These are phyloP conservation scores for Salix suchowensis DNA, from an alignment of 345 rosid species.

Conservation along the genomic window DNA sequence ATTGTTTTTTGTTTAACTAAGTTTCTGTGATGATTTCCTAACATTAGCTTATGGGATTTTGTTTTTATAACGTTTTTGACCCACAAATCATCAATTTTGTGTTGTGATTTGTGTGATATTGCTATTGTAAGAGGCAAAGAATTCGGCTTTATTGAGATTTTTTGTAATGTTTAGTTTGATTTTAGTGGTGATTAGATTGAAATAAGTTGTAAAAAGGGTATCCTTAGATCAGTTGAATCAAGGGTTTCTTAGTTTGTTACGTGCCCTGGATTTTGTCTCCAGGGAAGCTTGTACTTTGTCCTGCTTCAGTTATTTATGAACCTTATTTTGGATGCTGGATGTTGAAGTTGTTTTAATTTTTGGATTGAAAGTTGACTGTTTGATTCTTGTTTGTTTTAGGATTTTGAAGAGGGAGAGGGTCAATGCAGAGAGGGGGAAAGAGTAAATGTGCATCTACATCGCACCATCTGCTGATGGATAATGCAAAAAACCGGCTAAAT, in stretches of 20 bases:
- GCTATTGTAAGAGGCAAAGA: background rate
- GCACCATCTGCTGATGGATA: conserved; percentile 52
- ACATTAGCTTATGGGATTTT: background rate
- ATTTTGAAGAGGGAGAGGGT: background rate
- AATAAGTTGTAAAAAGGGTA: background rate
- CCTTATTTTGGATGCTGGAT: background rate
- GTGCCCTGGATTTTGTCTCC: background rate
- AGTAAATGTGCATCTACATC: conserved; percentile 44
- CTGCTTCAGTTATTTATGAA: background rate
- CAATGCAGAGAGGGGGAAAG: conserved; percentile 45
- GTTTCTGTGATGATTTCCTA: background rate
- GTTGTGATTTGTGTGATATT: background rate
- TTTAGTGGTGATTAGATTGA: background rate
- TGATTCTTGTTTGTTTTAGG: background rate
- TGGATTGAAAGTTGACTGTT: background rate
- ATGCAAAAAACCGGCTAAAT: conserved; percentile 47
- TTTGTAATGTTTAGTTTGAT: background rate
- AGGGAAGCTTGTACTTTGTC: background rate
- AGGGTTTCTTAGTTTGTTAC: background rate
- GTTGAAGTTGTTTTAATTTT: background rate
- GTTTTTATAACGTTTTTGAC: background rate
- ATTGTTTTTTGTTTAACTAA: background rate
- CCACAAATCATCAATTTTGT: background rate
- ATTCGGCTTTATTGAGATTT: background rate
- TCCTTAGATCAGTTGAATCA: background rate